phyloP scores from a whole-genome alignment of 768 basidiomycete genomes.

The Asterophora parasitica region DNA sequence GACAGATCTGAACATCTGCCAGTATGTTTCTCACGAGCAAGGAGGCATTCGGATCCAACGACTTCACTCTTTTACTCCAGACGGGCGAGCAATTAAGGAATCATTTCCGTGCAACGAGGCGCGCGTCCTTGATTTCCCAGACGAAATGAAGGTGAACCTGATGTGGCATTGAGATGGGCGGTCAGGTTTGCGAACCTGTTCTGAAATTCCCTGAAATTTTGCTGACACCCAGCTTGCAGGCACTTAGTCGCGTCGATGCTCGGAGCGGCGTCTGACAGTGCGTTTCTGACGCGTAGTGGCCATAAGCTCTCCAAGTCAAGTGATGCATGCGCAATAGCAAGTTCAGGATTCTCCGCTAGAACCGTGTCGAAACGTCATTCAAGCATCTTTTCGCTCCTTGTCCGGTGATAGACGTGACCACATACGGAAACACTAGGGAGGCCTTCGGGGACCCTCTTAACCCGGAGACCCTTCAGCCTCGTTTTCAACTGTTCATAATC shows the following conservation, averaged over 20 bases:
- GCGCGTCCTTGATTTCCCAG: not conserved
- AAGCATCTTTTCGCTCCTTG: not conserved
- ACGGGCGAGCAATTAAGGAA: too few relatives aligned
- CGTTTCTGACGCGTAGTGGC: not conserved
- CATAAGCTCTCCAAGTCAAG: not conserved
- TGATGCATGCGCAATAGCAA: not conserved
- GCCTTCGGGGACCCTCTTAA: not conserved
- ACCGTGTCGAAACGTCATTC: not conserved
- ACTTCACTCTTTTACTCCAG: too few relatives aligned
- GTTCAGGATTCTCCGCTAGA: not conserved
- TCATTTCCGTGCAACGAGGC: not conserved
- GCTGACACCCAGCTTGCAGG: not conserved
- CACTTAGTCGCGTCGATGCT: not conserved
- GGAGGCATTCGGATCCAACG: too few relatives aligned
- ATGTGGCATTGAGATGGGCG: not conserved
- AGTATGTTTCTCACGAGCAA: too few relatives aligned
- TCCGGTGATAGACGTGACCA: not conserved
- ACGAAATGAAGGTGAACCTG: not conserved
- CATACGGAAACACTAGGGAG: not conserved
- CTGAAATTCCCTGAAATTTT: not conserved
- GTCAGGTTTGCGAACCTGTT: not conserved
- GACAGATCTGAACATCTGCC: too few relatives aligned
- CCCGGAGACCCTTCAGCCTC: not conserved
- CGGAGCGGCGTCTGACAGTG: not conserved
- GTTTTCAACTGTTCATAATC: not conserved